Base-by-base conservation (phyloP, 2,329 filamentous ascomycete species). In the Aspergillus sclerotialis region DNA sequence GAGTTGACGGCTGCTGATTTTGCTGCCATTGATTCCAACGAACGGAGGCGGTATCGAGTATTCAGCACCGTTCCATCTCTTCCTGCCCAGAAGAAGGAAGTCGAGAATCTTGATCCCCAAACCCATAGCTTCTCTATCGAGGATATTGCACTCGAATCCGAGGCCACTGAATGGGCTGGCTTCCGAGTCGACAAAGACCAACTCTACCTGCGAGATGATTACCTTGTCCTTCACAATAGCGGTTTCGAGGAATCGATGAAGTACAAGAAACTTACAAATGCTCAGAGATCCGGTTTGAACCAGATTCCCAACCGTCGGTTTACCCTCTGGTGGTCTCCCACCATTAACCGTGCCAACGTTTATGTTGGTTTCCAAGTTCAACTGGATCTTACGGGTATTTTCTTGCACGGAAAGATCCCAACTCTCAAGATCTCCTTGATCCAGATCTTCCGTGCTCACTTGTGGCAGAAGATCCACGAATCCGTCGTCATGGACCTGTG, bases 401-500 rank as follows among this genome's bases (percentile, higher is more conserved):
- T 98, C 78, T 73, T 98, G 57, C 93, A 98, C 69, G 92, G 92
- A 52, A 98, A 98, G 67, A 98, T 98, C 37, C 93, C 92, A 0
- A 98, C 92, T 0, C 67, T 98, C 28, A 98, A 98, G 68, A 98
- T 98, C 43, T 95, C 89, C 0, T 70, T 98, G 35, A 98, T 98
- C 41, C 92, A 98, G 59, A 98, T 98, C 51, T 98, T 98, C 84
- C 82, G 92, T 59, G 92, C 93, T 33, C 92, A 98, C 77, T 80
- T 98, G 71, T 98, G 92, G 92, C 92, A 98, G 63, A 98, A 98
- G 73, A 96, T 98, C 30, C 93, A 98, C 63, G 92, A 98, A 64
- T 93, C 85, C 1, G 89, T 96, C 0, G 90, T 95, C 21, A 98
- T 98, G 92, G 92, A 98, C 72, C 65, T 98, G 55, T 96, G 92